These are phyloP conservation scores for Tetrahymena thermophila DNA, from an alignment of 73 alveolate species.

Conservation along the genomic window DNA sequence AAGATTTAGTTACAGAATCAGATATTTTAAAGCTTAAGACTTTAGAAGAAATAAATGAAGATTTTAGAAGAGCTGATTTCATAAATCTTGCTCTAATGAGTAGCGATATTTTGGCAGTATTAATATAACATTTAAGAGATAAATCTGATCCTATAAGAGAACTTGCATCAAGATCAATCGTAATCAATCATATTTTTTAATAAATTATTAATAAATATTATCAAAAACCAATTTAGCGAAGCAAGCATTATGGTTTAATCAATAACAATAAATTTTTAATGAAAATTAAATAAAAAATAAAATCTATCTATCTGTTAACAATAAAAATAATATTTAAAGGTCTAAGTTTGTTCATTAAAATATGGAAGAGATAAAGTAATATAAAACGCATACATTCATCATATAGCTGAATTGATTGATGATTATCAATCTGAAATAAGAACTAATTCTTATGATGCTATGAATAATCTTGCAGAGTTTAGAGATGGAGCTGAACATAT, in stretches of 20 bases:
- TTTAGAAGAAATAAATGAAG: slow-evolving; percentile 38
- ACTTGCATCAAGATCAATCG: slow-evolving; percentile 39
- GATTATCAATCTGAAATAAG: slow-evolving; percentile 11
- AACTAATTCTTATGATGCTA: slow-evolving; percentile 17
- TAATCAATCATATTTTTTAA: not conserved
- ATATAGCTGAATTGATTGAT: slow-evolving; percentile 21
- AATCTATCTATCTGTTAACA: not conserved
- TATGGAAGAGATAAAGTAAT: slow-evolving; percentile 42
- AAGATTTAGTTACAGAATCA: slow-evolving; percentile 1
- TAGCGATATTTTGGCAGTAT: slow-evolving; percentile 21
- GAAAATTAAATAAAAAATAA: not conserved
- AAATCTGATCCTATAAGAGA: slow-evolving; percentile 24
- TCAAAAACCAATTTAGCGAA: not conserved
- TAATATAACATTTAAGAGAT: slow-evolving; percentile 28
- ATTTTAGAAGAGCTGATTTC: slow-evolving; percentile 36
- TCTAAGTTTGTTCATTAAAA: slow-evolving; percentile 21
- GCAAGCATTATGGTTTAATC: not conserved
- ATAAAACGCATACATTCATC: slow-evolving; percentile 8
- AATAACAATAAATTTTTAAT: too few relatives aligned
- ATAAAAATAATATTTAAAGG: not conserved
- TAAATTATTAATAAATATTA: not conserved
- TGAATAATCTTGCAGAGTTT: slow-evolving; percentile 30
- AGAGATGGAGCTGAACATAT: slow-evolving; percentile 42
- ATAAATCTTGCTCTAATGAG: slow-evolving; percentile 27
- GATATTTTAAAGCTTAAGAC: slow-evolving; percentile 33